Base-by-base conservation (phyloP, 345 rosid genomes). In the Erysimum cheiranthoides region DNA sequence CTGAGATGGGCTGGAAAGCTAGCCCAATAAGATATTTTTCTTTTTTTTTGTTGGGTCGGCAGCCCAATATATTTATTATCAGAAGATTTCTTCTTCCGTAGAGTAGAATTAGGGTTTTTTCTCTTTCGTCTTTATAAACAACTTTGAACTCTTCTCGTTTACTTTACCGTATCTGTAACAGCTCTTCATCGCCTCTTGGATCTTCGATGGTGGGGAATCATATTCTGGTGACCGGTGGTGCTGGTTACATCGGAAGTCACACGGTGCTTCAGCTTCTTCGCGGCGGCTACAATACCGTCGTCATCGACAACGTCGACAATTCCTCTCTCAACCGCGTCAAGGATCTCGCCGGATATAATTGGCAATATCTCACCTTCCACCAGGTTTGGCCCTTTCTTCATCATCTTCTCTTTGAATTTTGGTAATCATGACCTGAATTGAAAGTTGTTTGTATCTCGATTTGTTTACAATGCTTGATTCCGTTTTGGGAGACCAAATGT, bases 221-320 rank as follows among this genome's bases (percentile, higher is more conserved):
- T 62, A 78, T 95, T 60, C 80, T 96, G 59, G 98, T 96, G 21
- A 91, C 96, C 68, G 99, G 99, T 6, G 99, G 99, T 36, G 97
- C 99, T 76, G 99, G 98, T 54, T 96, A 90, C 82, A 96, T 93
- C 64, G 99, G 99, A 5, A 93, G 92, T 70, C 99, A 96, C 84
- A 89, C 99, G 3, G 99, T 93, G 58, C 90, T 96, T 49, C 98
- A 96, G 82, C 83, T 96, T 63, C 90, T 96, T 7, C 74, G 80
- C 51, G 88, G 85, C 18, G 97, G 98, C 5, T 88, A 85, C 82
- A 76, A 35, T 11, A 73, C 79, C 70, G 95, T 88, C 8, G 98
- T 91, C 13, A 80, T 91, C 5, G 99, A 96, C 75, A 96, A 87
- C 75, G 93, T 96, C 45, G 93, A 93, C 50, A 93, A 96, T 78